These are phyloP conservation scores for Aechmea fasciata DNA, from an alignment of 176 grass and related monocot genomes.

Conservation along the genomic window DNA sequence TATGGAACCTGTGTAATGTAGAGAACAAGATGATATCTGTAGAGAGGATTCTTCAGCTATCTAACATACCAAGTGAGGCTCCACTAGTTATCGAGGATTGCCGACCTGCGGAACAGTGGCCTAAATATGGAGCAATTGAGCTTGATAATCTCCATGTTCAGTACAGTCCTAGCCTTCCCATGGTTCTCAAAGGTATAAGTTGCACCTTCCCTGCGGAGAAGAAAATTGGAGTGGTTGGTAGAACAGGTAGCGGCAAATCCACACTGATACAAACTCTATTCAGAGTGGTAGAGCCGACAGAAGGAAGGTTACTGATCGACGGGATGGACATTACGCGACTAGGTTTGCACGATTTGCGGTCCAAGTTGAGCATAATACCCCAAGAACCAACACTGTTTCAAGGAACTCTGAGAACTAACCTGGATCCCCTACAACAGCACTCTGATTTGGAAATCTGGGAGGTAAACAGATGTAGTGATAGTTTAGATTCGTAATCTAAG, in stretches of 20 bases:
- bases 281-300: constrained; percentile 73
- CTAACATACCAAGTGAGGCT: constrained; percentile 52
- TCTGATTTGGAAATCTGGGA: constrained; percentile 69
- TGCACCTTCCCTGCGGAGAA: constrained; percentile 75
- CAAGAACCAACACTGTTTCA: constrained; percentile 90
- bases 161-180: constrained; percentile 47
- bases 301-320: constrained; percentile 64
- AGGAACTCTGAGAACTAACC: constrained; percentile 67
- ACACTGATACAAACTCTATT: constrained; percentile 92
- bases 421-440: constrained; percentile 65
- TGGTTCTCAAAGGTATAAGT: constrained; percentile 68
- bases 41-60: constrained; percentile 90
- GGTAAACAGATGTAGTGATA: constrained; percentile 27
- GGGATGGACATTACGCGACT: constrained; percentile 60
- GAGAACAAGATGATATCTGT: constrained; percentile 98
- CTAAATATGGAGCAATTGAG: constrained; percentile 52
- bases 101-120: constrained; percentile 53
- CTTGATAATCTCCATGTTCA: constrained; percentile 54
- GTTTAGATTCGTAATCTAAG: background rate
- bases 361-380: constrained; percentile 80
- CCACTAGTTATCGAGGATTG: constrained; percentile 48
- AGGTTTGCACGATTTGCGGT: constrained; percentile 69
- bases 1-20: constrained; percentile 88
- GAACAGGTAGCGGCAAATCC: constrained; percentile 87
- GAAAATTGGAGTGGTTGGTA: constrained; percentile 87